Conservation (phyloP, 805 yeast genomes). For the Ogataea paraovalis region DNA sequence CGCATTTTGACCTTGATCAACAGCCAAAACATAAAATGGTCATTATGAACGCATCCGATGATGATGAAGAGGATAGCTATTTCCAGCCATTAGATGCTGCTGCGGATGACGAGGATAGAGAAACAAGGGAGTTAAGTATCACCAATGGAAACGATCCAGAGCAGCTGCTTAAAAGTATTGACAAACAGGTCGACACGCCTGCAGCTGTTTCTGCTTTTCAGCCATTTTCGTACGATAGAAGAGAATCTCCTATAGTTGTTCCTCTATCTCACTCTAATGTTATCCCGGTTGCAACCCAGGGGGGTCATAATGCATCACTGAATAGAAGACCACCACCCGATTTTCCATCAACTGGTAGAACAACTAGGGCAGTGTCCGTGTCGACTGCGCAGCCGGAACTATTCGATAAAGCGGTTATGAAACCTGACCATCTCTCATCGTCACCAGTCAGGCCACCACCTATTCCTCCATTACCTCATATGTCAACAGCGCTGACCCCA, state of each 20-base stretch:
- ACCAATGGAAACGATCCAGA: background rate
- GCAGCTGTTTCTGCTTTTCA: background rate
- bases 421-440: background rate
- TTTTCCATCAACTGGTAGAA: conserved; percentile 34
- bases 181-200: background rate
- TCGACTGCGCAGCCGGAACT: conserved; percentile 32
- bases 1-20: conserved; percentile 24
- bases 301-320: background rate
- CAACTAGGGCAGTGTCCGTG: conserved; percentile 34
- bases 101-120: conserved; percentile 4
- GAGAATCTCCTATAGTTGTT: conserved; percentile 34
- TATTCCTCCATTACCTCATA: background rate
- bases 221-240: conserved; percentile 32
- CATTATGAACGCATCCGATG: conserved; percentile 19
- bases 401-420: conserved; percentile 20
- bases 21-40: conserved; percentile 20
- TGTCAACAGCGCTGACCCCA: conserved; percentile 9
- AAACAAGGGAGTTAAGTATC: background rate
- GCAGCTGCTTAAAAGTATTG: conserved; percentile 1
- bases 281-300: conserved; percentile 14
- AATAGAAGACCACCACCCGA: conserved; percentile 39
- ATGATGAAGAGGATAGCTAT: conserved; percentile 4
- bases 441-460: background rate
- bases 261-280: conserved; percentile 28
- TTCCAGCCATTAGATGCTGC: conserved; percentile 3